Percentiles rank a stretch among this genome's conserved stretches.
Evolutionary conservation across 495 filamentous ascomycete species (phyloP).

Genomic region (Hamigera avellanea): DNA sequence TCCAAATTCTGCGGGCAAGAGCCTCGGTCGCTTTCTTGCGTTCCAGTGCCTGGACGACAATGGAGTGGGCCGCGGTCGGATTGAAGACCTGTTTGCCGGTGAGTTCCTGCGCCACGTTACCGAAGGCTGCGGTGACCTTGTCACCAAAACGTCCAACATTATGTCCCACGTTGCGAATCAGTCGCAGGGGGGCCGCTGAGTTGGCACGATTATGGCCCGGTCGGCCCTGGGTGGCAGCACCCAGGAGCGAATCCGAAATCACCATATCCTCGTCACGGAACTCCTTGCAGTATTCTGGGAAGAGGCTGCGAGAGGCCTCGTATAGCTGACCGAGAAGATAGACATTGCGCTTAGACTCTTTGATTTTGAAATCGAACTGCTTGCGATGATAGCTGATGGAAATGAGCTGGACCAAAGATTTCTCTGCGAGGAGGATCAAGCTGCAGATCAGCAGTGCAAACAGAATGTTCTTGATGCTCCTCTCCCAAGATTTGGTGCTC

Average conservation of each 20-base stretch:
- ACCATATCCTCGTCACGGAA: conserved; percentile 85
- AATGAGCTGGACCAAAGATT: conserved; percentile 79
- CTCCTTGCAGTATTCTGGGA: conserved; percentile 83
- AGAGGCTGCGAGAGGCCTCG: conserved; percentile 76
- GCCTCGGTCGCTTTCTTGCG: conserved; percentile 74
- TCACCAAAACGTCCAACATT: conserved; percentile 76
- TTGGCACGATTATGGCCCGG: conserved; percentile 38
- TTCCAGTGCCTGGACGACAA: conserved; percentile 81
- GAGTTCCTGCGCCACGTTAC: conserved; percentile 88
- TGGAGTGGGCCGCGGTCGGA: conserved; percentile 73
- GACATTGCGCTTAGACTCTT: conserved; percentile 76
- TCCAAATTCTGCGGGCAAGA: conserved; percentile 86
- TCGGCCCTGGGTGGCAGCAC: conserved; percentile 22
- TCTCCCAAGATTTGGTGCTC: conserved; percentile 37
- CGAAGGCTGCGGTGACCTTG: conserved; percentile 83
- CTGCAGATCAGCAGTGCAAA: conserved; percentile 66
- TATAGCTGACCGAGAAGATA: conserved; percentile 71
- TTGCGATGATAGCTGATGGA: conserved; percentile 91
- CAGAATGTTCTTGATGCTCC: conserved; percentile 58
- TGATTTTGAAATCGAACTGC: conserved; percentile 81
- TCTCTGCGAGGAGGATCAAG: conserved; percentile 68
- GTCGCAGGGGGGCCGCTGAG: conserved; percentile 59
- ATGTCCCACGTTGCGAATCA: conserved; percentile 50
- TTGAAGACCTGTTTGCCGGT: conserved; percentile 94
- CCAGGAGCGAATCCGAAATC: conserved; percentile 67